A percentile compares a stretch with the other conserved stretches of the same genome.
Conservation (phyloP, 495 filamentous ascomycete genomes). For the Aspergillus mulundensis region DNA sequence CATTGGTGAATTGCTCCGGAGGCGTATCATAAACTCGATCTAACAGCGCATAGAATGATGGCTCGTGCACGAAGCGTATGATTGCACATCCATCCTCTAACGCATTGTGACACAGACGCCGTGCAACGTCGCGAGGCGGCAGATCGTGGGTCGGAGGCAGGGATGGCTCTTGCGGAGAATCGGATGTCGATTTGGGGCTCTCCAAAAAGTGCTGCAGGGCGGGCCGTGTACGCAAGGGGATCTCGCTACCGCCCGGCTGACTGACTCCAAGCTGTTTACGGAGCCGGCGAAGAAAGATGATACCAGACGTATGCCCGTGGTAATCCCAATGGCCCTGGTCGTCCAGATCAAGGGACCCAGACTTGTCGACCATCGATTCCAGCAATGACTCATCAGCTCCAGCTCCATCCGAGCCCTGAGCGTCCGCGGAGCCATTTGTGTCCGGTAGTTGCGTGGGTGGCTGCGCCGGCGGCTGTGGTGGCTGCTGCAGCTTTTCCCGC, state of each 20-base stretch:
- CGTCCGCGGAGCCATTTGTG: constrained; percentile 14
- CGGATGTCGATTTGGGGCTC: constrained; percentile 64
- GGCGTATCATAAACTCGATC: constrained; percentile 75
- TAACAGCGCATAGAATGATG: constrained; percentile 73
- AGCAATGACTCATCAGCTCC: constrained; percentile 69
- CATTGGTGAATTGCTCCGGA: constrained; percentile 62
- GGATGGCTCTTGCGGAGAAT: constrained; percentile 53
- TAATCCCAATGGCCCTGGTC: constrained; percentile 94
- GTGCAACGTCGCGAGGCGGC: constrained; percentile 64
- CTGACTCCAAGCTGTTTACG: constrained; percentile 58
- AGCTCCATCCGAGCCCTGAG: constrained; percentile 17
- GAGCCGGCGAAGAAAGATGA: constrained; percentile 80
- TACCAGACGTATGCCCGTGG: constrained; percentile 86
- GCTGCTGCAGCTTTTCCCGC: constrained; percentile 22
- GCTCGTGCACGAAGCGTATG: constrained; percentile 82
- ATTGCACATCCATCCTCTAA: constrained; percentile 81
- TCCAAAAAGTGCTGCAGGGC: constrained; percentile 55
- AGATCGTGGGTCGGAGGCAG: constrained; percentile 60
- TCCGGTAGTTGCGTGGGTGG: constrained; percentile 6
- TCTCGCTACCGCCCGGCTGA: constrained; percentile 51
- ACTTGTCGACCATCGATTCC: constrained; percentile 91
- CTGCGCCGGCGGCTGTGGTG: constrained; percentile 10
- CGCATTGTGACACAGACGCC: constrained; percentile 67
- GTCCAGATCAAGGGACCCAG: constrained; percentile 84
- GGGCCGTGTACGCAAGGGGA: constrained; percentile 34